Evolutionary conservation across 106 monocot species (phyloP).

Genomic region (Dactylorhiza incarnata): DNA sequence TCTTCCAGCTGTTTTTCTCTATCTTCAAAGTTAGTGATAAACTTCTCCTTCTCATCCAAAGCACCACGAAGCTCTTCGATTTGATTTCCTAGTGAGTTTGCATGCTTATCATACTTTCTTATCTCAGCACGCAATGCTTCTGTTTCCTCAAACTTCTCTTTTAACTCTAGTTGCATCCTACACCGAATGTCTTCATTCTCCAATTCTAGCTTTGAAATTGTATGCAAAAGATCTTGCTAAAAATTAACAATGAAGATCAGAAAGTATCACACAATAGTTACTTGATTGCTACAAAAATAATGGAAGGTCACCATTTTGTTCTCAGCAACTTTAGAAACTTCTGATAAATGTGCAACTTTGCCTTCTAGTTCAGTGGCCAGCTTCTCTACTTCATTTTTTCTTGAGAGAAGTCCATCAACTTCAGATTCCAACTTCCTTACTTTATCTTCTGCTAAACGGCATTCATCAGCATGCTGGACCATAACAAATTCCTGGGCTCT

Average conservation of each 20-base stretch:
- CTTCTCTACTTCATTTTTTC: slow-evolving; percentile 49
- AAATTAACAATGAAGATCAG: slow-evolving; percentile 23
- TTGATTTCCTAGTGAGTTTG: slow-evolving; percentile 46
- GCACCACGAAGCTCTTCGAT: slow-evolving; percentile 38
- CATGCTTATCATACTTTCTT: slow-evolving; percentile 33
- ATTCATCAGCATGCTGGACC: slow-evolving; percentile 96
- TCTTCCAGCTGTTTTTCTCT: slow-evolving; percentile 69
- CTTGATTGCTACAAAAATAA: slow-evolving; percentile 1
- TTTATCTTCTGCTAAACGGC: slow-evolving; percentile 77
- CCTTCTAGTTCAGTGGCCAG: slow-evolving; percentile 41
- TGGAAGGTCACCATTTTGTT: slow-evolving; percentile 28
- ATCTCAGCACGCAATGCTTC: slow-evolving; percentile 44
- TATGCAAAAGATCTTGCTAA: slow-evolving; percentile 56
- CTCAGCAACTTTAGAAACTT: slow-evolving; percentile 41
- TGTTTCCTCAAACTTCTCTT: slow-evolving; percentile 43
- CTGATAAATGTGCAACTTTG: slow-evolving; percentile 43
- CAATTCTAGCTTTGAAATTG: slow-evolving; percentile 53
- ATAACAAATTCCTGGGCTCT: slow-evolving; percentile 77
- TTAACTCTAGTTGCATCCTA: slow-evolving; percentile 31
- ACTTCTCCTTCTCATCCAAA: slow-evolving; percentile 69
- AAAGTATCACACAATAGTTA: neutral
- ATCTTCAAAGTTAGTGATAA: slow-evolving; percentile 25
- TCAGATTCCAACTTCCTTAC: slow-evolving; percentile 50
- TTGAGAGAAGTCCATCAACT: slow-evolving; percentile 34
- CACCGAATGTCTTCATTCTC: slow-evolving; percentile 45